These are phyloP conservation scores for Populus hybrid DNA, from an alignment of 441 rosid species.

Conservation along the genomic window DNA sequence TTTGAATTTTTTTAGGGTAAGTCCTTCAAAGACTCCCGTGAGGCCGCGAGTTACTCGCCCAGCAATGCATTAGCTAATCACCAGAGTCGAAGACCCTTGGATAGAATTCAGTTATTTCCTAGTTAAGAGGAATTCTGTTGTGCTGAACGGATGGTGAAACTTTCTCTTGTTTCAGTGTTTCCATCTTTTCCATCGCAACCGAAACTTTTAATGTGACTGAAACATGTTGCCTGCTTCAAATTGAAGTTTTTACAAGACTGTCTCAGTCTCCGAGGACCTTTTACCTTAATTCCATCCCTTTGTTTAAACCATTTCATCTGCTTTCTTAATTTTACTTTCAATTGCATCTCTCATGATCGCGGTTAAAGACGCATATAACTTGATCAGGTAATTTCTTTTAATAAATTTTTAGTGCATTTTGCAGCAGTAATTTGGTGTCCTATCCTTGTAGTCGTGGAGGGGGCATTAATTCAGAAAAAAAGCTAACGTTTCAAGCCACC, in stretches of 20 bases:
- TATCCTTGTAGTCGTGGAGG: background rate
- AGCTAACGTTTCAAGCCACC: background rate
- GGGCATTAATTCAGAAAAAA: background rate
- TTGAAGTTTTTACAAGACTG: conserved; percentile 33
- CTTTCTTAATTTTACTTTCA: background rate
- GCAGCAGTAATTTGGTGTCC: background rate
- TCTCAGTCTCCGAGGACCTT: conserved; percentile 13
- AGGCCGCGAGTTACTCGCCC: conserved; percentile 59
- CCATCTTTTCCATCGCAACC: conserved; percentile 34
- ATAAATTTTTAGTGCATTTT: background rate
- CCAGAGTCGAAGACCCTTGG: conserved; percentile 12
- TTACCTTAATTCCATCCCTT: conserved; percentile 3
- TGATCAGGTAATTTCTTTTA: background rate
- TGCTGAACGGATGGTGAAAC: conserved; percentile 28
- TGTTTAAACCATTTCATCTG: conserved; percentile 8
- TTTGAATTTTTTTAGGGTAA: conserved; percentile 37
- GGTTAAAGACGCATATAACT: background rate
- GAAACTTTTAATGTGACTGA: conserved; percentile 32
- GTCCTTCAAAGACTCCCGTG: conserved; percentile 74
- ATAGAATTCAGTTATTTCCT: conserved; percentile 34
- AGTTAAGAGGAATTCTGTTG: conserved; percentile 32
- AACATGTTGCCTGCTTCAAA: conserved; percentile 36
- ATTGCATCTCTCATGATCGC: background rate
- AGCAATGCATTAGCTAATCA: conserved; percentile 28
- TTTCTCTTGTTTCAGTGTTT: conserved; percentile 28